Base-by-base conservation (phyloP, 106 monocot genomes). In the Dioscorea zingiberensis region DNA sequence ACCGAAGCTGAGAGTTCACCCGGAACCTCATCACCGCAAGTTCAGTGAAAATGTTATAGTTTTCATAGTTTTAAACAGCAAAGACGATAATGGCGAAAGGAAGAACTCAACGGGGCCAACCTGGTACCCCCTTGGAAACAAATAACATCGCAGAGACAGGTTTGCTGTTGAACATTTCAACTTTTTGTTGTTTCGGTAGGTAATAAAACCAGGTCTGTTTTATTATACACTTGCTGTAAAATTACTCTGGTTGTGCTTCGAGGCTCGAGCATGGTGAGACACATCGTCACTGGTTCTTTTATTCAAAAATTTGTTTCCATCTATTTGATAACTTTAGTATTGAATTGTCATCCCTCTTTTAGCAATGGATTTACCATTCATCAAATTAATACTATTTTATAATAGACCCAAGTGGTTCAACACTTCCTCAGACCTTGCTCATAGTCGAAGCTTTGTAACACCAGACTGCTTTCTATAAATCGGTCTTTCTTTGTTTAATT, bases 1-100 rank as follows among this genome's bases (percentile, higher is more conserved):
- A 26, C 77, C 11, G 80, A 78, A 28, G 4, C 76, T 7, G 63
- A 76, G 46, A 63, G 48, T 49, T 55, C 57, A 53, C 27, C 70
- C 3, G 74, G 70, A 58, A 15, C 70, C 7, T 25, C 47, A 2
- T 44, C 59, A 17, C 54, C 74, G 1, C 58, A 44, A 19, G 24
- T 64, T 45, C 56, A 55, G 47, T 71, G 55, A 66, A 23, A 18
- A 7, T 62, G 54, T 15, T 72, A 17, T 25, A 9, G 4, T 17
- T 44, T 22, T 21, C 7, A 15, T 46, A 24, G 12, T 15, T 46
- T 2, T 55, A 24, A 47, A 11, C 8, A 28, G 57, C 7, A 49
- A 25, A 22, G 15, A 15, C 49, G 51, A 27, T 59, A 23, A 49
- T 21, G 48, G 58, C 27, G 21, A 49, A 57, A 53, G 58, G 64